Base-by-base conservation (phyloP, 305 asterid genomes). In the Fraxinus paxiana region DNA sequence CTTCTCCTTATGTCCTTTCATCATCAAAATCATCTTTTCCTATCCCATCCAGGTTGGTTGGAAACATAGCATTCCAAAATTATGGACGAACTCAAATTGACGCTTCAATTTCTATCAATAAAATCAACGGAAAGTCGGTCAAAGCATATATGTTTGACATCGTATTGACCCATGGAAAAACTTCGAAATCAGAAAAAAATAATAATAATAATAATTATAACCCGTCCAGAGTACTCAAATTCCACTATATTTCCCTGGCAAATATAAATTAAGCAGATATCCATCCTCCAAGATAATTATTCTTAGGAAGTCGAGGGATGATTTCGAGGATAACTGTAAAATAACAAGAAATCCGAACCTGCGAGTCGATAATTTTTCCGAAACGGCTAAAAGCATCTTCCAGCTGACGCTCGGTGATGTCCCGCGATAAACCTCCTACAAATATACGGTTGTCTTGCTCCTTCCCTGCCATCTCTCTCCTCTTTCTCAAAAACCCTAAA, bases 401-500 rank as follows among this genome's bases (percentile, higher is more conserved):
- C 2, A 89, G 92, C 84, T 87, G 90, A 80, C 90, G 88, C 73
- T 87, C 92, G 1, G 89, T 82, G 75, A 89, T 78, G 56, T 89
- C 90, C 86, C 86, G 83, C 12, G 90, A 82, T 43, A 89, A 81
- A 5, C 92, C 92, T 73, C 92, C 92, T 3, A 89, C 89, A 70
- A 89, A 89, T 81, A 89, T 85, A 43, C 92, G 88, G 82, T 87
- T 34, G 0, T 89, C 92, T 2, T 75, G 82, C 15, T 85, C 92
- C 56, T 83, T 89, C 46, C 88, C 92, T 37, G 88, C 90, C 92
- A 89, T 88, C 81, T 78, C 82, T 78, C 6, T 46, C 43, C n/a
- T 35, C 74, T 34, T 51, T 67, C 37, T 74, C 80, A 15, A 37
- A 46, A 18, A 22, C 30, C 51, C 41, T 28, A 3, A 84, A 15